Evolutionary conservation across 2,329 filamentous ascomycete genomes (phyloP).

Genomic region (Colletotrichum neosansevieriae): DNA sequence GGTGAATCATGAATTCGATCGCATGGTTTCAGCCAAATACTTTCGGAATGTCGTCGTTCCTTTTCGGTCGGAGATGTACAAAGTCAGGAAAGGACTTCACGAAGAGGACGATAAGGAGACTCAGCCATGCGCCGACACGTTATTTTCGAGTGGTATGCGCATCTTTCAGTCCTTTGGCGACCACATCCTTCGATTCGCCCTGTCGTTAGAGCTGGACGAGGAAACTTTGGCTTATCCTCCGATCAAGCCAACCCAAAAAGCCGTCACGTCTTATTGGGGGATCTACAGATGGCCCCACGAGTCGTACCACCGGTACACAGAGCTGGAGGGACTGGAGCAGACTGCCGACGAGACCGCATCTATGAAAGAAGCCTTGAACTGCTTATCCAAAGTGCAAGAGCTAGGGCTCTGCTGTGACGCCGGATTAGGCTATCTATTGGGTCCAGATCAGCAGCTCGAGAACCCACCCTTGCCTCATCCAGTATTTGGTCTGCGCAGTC

Average conservation of each 20-base stretch:
- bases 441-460: conserved; percentile 67
- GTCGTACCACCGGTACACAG: conserved; percentile 69
- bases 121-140: conserved; percentile 43
- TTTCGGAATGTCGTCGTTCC: conserved; percentile 75
- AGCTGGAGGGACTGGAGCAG: conserved; percentile 70
- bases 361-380: conserved; percentile 71
- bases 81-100: conserved; percentile 42
- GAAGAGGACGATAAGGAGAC: conserved; percentile 7
- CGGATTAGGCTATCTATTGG: conserved; percentile 75
- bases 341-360: conserved; percentile 72
- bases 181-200: conserved; percentile 72
- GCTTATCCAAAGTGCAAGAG: conserved; percentile 67
- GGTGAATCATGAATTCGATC: conserved; percentile 69
- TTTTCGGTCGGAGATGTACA: conserved; percentile 74
- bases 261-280: conserved; percentile 71
- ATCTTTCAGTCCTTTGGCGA: conserved; percentile 72
- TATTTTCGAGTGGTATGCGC: conserved; percentile 64
- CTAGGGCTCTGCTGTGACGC: conserved; percentile 77
- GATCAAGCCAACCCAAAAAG: conserved; percentile 66
- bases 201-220: conserved; percentile 77
- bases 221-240: conserved; percentile 62
- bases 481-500: conserved; percentile 48
- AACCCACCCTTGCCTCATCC: conserved; percentile 53
- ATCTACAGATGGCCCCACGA: conserved; percentile 73
- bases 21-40: conserved; percentile 66